Evolutionary conservation across 495 filamentous ascomycete genomes (phyloP).

Genomic region (Eremomyces bilateralis): DNA sequence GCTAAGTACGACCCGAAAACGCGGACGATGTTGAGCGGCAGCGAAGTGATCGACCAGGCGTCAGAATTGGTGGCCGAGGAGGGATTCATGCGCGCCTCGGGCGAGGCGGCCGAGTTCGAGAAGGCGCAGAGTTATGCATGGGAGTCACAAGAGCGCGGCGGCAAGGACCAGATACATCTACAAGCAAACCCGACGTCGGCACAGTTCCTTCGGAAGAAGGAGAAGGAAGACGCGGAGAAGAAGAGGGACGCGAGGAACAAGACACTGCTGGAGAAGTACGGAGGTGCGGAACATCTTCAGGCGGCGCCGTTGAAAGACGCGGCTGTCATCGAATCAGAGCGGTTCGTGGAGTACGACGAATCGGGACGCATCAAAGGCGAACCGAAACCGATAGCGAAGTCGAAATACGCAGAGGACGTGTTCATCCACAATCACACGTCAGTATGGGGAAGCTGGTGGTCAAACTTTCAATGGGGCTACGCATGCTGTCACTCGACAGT

Average conservation of each 20-base stretch:
- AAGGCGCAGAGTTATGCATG: constrained; percentile 74
- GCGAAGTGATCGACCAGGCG: constrained; percentile 62
- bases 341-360: constrained; percentile 91
- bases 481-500: constrained; percentile 80
- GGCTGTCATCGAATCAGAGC: constrained; percentile 58
- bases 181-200: constrained; percentile 94
- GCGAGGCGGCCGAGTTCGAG: constrained; percentile 90
- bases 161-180: constrained; percentile 56
- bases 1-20: constrained; percentile 98
- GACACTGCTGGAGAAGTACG: constrained; percentile 65
- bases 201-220: constrained; percentile 60
- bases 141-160: constrained; percentile 71
- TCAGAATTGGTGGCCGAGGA: constrained; percentile 84
- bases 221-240: constrained; percentile 43
- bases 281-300: constrained; percentile 43
- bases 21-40: constrained; percentile 75
- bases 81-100: constrained; percentile 72
- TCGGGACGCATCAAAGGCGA: constrained; percentile 71
- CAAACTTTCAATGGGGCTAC: constrained; percentile 90
- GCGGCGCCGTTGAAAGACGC: constrained; percentile 38
- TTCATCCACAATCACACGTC: constrained; percentile 75
- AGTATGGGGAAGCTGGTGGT: constrained; percentile 97
- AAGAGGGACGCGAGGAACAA: constrained; percentile 47
- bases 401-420: constrained; percentile 80
- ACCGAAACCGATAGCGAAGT: constrained; percentile 51